Evolutionary conservation across 2,329 filamentous ascomycete genomes (phyloP).

Genomic region (Fusarium setosum): DNA sequence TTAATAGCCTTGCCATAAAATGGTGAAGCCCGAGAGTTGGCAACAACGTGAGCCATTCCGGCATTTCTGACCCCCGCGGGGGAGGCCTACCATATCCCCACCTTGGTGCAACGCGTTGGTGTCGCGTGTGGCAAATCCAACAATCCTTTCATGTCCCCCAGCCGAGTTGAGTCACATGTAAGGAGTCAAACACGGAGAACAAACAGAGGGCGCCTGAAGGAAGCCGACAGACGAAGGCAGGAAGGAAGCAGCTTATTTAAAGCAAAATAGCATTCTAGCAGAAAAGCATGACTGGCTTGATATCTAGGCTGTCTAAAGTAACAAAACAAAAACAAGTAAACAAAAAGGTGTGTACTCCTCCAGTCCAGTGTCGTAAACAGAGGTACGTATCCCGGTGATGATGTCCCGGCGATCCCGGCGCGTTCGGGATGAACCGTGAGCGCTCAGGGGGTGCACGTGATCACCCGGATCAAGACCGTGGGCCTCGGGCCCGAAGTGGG

Average conservation of each 20-base stretch:
- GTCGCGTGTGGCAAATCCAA: too few species aligned
- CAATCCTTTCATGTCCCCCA: too few species aligned
- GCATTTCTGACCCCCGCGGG: too few species aligned
- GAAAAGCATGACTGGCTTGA: conserved; percentile 12
- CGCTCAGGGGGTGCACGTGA: conserved; percentile 30
- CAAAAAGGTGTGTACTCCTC: conserved; percentile 5
- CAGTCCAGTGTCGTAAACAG: background rate
- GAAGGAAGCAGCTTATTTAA: background rate
- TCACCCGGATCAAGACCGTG: conserved; percentile 26
- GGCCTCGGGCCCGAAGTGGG: conserved; percentile 28
- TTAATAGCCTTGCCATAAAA: too few species aligned
- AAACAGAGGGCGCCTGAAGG: background rate
- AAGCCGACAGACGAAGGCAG: too few species aligned
- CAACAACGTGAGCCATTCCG: too few species aligned
- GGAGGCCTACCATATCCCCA: too few species aligned
- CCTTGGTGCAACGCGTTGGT: too few species aligned
- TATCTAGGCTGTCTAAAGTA: conserved; percentile 27
- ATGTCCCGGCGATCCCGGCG: background rate
- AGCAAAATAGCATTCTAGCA: conserved; percentile 21
- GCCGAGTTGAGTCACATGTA: too few species aligned
- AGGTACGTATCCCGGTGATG: background rate
- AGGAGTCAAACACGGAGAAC: background rate
- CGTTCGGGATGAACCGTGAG: conserved; percentile 28
- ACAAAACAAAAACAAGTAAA: background rate
- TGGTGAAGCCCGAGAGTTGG: too few species aligned